Evolutionary conservation across 1,139 yeast species (phyloP), one percentile per base, ranked within the genome.

Genomic region (Suhomyces bribrorum): DNA sequence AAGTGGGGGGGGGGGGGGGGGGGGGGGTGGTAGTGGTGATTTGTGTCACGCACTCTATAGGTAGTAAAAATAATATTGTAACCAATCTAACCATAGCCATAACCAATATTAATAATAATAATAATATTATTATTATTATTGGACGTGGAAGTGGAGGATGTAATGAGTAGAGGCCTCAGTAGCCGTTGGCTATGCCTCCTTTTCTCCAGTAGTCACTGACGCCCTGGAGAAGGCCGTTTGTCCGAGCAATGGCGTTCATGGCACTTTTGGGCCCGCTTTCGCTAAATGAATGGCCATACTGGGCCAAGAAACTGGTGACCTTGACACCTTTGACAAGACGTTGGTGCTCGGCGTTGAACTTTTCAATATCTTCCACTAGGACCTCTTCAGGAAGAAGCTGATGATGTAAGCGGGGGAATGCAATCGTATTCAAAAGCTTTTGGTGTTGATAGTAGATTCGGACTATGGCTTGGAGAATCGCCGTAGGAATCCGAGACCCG

Each of bases 401-500:
- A 57, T 92, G 96, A 56, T 92, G 97, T 8, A 87, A 44, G 38
- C 98, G 67, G 1, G 97, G 97, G 52, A 66, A 82, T 0, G 95
- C 77, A 24, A 90, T 74, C 0, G 86, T 72, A 32, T 86, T 81
- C 15, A 86, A 64, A n/a, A 89, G 54, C 2, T 82, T 69, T 59
- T 77, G 56, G 3, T 74, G 61, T 52, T 79, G 75, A 56, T 77
- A 78, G 47, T 82, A 79, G 5, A 70, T 64, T 40, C 96, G 67
- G 2, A 86, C 71, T 22, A 92, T 76, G 0, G 92, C 90, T 55
- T 89, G 94, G 41, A 90, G 73, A 3, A 90, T 78, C 0, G 95
- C 79, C 0, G 96, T 87, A n/a, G 86, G 73, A 37, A 92, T 92
- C 43, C 95, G 70, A 12, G 95, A 84, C 0, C 97, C 97, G 7